Evolutionary conservation across 2,329 filamentous ascomycete genomes (phyloP), one percentile per base, ranked within the genome.

Genomic region (Stachybotrys elegans): DNA sequence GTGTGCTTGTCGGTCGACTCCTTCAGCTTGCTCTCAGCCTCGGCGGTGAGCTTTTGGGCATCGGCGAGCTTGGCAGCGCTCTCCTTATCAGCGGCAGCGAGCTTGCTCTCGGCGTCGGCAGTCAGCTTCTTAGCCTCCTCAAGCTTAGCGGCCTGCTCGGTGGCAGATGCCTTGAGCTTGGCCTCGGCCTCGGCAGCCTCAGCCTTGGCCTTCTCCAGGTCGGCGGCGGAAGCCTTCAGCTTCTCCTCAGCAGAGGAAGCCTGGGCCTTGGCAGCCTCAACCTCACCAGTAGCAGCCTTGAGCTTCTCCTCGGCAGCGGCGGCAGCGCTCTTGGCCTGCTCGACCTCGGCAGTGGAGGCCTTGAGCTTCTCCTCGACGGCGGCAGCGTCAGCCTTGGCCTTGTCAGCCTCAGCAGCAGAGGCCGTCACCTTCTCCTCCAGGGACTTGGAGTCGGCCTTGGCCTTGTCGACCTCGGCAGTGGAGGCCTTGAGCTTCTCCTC

Each of bases 1-100:
- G 21, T 20, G 16, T 36, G 19, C 14, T 20, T 39, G 40, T 49
- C 22, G 14, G 17, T 17, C 5, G 38, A 13, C n/a, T 22, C 22
- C 21, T 40, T 23, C 22, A 19, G 22, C 22, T 27, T 23, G 12
- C 12, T 19, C 38, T 40, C 22, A 23, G 16, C 38, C 17, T 35
- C 40, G 19, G 40, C 40, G 12, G 41, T 37, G 23, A 43, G 27
- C 22, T 41, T 25, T 22, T 39, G 25, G 4, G 65, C 66, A 4
- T 40, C 38, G 38, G 38, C 14, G 38, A 40, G 38, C 38, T 40
- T 23, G 14, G 22, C 38, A 12, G 22, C 16, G 22, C 17, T 17
- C 38, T 40, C 23, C 38, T 40, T 25, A n/a, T 27, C 29, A n/a
- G 23, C 12, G 12, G 22, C 38, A n/a, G 9, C 22, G 9, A 25